Evolutionary conservation across 2,329 filamentous ascomycete genomes (phyloP), one percentile per base, ranked within the genome.

Genomic region (Aspergillus japonicus): DNA sequence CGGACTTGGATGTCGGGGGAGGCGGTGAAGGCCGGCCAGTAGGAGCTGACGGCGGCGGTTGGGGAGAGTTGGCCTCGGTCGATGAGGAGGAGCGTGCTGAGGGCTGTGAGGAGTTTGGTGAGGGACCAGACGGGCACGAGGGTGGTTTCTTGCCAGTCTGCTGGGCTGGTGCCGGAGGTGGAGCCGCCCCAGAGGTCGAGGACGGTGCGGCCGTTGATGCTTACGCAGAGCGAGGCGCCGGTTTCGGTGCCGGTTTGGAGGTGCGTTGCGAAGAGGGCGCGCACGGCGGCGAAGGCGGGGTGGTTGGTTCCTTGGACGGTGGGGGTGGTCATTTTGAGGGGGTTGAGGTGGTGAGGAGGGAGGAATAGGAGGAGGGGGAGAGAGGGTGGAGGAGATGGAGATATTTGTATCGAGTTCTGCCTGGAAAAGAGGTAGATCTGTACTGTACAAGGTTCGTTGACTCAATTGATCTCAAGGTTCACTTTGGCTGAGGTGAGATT

Each of bases 11-110:
- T 65, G 14, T 81, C 80, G 42, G 77, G 78, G 21, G 78, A 76
- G 12, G 62, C 70, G 0, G 68, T 77, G 57, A 81, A 81, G 49
- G 81, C 80, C 1, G 80, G 80, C 80, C 80, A 82, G 68, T 81
- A 77, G 44, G 73, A 69, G 1, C 74, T 62, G 1, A 82, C 76
- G 2, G 73, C 73, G 12, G 71, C 77, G 49, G 76, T 61, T 1
- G 72, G 64, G 56, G 74, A 67, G 0, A 82, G 57, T 0, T 74
- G 61, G 3, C 77, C 77, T 4, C 77, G 74, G 50, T 79, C 73
- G 33, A 78, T 70, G 6, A 80, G 75, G 23, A 80, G 65, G 23
- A 79, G 65, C 1, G 70, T 68, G 0, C 78, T 75, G 8, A 81
- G 68, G 4, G 69, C 70, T 14, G 69, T 69, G 35, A 80, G 59